These are phyloP conservation scores for Magnaporthiopsis poae DNA, from an alignment of 2,329 filamentous ascomycete species.

Conservation along the genomic window DNA sequence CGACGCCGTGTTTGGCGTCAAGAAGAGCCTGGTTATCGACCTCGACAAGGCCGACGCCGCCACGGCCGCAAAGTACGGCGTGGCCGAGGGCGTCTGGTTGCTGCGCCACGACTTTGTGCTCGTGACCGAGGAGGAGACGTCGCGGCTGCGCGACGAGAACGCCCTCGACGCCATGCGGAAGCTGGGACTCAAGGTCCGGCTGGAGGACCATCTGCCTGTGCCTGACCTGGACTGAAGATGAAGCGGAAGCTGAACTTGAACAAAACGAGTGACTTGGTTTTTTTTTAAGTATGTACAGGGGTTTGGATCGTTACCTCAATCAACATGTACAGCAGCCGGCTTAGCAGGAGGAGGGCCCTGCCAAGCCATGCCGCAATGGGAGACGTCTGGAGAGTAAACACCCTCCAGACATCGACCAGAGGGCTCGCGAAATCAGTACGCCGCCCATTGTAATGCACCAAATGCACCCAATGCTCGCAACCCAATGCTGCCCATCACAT, in stretches of 20 bases:
- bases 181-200: conserved; percentile 58
- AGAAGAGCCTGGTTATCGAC: conserved; percentile 66
- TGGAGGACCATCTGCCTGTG: conserved; percentile 67
- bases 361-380: too few species aligned
- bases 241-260: background rate
- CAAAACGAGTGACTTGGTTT: background rate
- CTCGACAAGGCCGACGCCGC: conserved; percentile 39
- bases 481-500: too few species aligned
- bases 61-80: conserved; percentile 50
- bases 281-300: background rate
- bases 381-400: too few species aligned
- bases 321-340: background rate
- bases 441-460: background rate
- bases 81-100: conserved; percentile 53
- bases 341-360: background rate
- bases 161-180: conserved; percentile 58
- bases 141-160: conserved; percentile 50
- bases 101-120: conserved; percentile 70
- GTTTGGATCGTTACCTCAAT: background rate
- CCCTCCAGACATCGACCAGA: too few species aligned
- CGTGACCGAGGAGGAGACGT: conserved; percentile 60
- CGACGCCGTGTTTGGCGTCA: conserved; percentile 80
- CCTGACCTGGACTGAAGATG: conserved; percentile 47
- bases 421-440: background rate
- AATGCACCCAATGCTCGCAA: too few species aligned